Conservation (phyloP, 306 rosid genomes). For the Quercus mongolica region DNA sequence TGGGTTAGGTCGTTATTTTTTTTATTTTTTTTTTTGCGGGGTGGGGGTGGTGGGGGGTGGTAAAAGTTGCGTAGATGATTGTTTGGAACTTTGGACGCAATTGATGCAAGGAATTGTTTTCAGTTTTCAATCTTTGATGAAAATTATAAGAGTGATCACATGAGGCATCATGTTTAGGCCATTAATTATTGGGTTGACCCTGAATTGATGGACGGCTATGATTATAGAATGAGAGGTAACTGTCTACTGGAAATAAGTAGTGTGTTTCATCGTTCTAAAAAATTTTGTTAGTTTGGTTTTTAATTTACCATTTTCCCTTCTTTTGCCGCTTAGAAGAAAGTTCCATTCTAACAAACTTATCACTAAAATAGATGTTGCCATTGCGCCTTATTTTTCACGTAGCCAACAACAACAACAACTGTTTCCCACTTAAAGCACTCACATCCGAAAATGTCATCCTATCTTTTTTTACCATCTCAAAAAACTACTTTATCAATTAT, state of each 20-base stretch:
- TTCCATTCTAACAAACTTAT: too few species aligned
- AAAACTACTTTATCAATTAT: too few species aligned
- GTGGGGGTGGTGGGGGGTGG: too few species aligned
- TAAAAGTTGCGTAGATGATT: neutral
- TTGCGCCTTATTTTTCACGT: neutral
- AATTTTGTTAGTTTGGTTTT: neutral
- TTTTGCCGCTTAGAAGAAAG: too few species aligned
- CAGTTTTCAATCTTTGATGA: neutral
- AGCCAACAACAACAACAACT: too few species aligned
- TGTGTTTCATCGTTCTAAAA: neutral
- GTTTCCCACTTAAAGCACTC: too few species aligned
- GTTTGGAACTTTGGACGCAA: neutral
- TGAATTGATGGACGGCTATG: neutral
- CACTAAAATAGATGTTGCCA: too few species aligned
- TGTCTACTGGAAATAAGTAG: neutral
- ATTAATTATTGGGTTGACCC: neutral
- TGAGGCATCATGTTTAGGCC: neutral
- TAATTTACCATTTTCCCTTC: too few species aligned
- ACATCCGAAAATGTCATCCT: too few species aligned
- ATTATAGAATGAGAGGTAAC: too few species aligned
- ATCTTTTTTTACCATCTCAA: too few species aligned
- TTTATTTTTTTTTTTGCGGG: neutral
- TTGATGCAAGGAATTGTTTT: neutral
- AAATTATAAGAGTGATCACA: neutral
- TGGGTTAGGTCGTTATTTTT: neutral